Percentiles rank a stretch among this genome's conserved stretches.
These are phyloP conservation scores for Dipodascus albidus DNA, from an alignment of 805 yeast species.

Conservation along the genomic window DNA sequence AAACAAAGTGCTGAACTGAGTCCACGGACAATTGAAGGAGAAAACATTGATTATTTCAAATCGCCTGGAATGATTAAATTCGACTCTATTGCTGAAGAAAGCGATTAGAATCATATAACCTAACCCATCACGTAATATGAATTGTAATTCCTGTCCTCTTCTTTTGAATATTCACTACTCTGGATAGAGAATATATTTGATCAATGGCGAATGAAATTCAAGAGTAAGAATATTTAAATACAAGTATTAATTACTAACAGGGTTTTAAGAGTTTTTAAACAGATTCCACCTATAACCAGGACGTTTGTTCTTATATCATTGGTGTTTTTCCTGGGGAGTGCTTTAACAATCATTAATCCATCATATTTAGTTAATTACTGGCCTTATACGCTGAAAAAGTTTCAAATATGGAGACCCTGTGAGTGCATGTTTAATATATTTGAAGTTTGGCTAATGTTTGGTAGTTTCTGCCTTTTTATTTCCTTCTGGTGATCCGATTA, in stretches of 20 bases:
- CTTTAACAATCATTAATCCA: slow-evolving; percentile 4
- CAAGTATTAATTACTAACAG: neutral
- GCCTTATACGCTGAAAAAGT: slow-evolving; percentile 8
- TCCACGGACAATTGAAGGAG: neutral
- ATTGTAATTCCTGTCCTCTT: too few species aligned
- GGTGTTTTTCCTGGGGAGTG: slow-evolving; percentile 7
- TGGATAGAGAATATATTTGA: too few species aligned
- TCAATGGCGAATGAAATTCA: slow-evolving; percentile 5
- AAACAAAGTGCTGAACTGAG: neutral
- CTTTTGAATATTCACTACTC: too few species aligned
- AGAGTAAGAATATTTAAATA: slow-evolving; percentile 1
- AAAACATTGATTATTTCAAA: neutral
- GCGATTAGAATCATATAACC: neutral
- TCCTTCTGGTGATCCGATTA: slow-evolving; percentile 12
- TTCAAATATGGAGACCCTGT: slow-evolving; percentile 18
- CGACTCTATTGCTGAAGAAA: neutral
- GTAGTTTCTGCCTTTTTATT: slow-evolving; percentile 15
- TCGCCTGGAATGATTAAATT: neutral
- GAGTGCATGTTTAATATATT: slow-evolving; percentile 4
- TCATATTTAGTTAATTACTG: slow-evolving; percentile 9
- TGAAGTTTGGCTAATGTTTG: neutral
- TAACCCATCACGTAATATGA: too few species aligned
- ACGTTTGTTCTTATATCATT: slow-evolving; percentile 8
- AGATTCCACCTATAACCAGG: slow-evolving; percentile 17
- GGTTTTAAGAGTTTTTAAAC: slow-evolving; percentile 9